These are phyloP conservation scores for Coemansia sp. DNA, from an alignment of 192 early-diverging fungal species.

Conservation along the genomic window DNA sequence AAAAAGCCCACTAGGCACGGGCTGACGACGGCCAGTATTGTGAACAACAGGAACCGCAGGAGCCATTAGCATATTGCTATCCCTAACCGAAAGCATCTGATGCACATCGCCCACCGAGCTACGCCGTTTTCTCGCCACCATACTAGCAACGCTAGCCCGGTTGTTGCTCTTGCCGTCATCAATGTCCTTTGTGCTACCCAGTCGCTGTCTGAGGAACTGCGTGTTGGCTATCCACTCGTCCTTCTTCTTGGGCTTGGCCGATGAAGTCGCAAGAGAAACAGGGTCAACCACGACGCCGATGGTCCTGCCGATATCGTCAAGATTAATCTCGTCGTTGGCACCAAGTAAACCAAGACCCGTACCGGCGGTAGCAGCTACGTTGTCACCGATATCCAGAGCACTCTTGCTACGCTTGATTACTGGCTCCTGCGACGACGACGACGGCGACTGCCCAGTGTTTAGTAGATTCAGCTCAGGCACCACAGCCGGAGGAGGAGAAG, in stretches of 20 bases:
- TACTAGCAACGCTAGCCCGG: neutral
- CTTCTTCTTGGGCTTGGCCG: constrained; percentile 28
- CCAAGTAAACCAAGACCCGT: neutral
- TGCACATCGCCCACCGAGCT: constrained; percentile 24
- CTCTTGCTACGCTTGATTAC: constrained; percentile 28
- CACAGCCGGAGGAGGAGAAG: neutral
- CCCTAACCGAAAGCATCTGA: constrained; percentile 7
- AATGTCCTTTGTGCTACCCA: constrained; percentile 23
- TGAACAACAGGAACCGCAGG: neutral
- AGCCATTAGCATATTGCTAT: neutral
- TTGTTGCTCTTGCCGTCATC: neutral
- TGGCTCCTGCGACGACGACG: neutral
- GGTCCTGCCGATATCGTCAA: constrained; percentile 17
- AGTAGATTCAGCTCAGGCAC: neutral
- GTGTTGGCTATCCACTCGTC: constrained; percentile 52
- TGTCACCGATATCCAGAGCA: constrained; percentile 10
- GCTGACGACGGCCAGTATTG: neutral
- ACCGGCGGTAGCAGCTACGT: neutral
- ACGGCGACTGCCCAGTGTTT: neutral
- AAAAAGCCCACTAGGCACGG: neutral
- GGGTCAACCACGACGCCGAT: neutral
- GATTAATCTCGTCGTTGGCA: neutral
- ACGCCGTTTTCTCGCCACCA: constrained; percentile 21
- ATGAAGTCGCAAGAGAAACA: neutral
- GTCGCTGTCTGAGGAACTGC: constrained; percentile 40